Evolutionary conservation across 2,329 filamentous ascomycete species (phyloP), one percentile per base, ranked within the genome.

Genomic region (Penicillium sp.): DNA sequence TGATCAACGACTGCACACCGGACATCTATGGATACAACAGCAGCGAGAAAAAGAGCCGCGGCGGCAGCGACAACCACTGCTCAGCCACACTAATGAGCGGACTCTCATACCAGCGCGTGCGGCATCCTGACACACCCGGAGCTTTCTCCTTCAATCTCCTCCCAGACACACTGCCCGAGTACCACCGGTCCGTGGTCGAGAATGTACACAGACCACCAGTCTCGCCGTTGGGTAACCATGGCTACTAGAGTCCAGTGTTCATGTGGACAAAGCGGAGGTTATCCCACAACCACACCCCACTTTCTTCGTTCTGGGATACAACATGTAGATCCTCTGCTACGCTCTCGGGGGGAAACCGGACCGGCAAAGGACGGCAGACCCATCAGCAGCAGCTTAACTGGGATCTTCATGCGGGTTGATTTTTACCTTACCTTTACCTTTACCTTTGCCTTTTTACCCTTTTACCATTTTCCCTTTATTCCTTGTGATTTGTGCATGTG

Each of bases 11-110:
- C 39, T 69, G 67, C 12, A 61, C 66, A 0, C 54, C 66, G 0
- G 68, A 69, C 23, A 57, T 70, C 7, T 76, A 76, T 51, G 67
- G 66, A 43, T 75, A 73, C 38, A 64, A 73, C 38, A 64, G 64
- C 29, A 65, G 60, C 9, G 65, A 60, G 44, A 57, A 60, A 28
- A 60, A 68, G 48, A 58, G 60, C 18, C 60, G 61, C 28, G 50
- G 60, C 2, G 44, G 52, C 9, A 58, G 56, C 3, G 51, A 60
- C 12, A 44, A 63, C 3, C 61, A 56, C 6, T 55, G 20, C 20
- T 23, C 20, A 23, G 20, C 20, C 20, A 23, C 20, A 23, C 20
- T 76, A 6, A 62, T 74, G 27, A 75, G 65, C 37, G 74, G 73
- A 2, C 61, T 73, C 27, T 60, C 59, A 13, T 77, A 77, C 40